phyloP scores from a whole-genome alignment of 2,329 filamentous ascomycete species.

The Chrysoporthe cubensis region DNA sequence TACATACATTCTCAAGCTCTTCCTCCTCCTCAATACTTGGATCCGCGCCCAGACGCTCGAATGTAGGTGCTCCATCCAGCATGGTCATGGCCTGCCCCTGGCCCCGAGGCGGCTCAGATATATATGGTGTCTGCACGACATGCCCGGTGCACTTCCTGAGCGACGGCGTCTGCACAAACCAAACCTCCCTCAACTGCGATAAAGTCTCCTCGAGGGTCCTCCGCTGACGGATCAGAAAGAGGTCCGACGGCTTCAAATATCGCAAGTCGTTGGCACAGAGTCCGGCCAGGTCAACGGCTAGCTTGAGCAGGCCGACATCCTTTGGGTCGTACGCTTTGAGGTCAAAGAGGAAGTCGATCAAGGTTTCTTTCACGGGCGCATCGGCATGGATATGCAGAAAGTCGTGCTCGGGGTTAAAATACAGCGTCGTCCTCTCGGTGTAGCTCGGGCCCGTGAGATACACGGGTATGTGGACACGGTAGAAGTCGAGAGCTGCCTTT shows the following conservation, averaged over 20 bases:
- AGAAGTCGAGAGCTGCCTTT: conserved; percentile 2
- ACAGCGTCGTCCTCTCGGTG: conserved; percentile 5
- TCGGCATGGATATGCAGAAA: conserved; percentile 15
- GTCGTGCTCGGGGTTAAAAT: conserved; percentile 26
- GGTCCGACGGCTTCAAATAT: conserved; percentile 15
- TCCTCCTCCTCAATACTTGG: neutral
- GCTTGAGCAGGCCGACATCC: conserved; percentile 16
- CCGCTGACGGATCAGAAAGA: conserved; percentile 28
- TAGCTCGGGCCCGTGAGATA: neutral
- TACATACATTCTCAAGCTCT: conserved; percentile 3
- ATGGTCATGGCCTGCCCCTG: neutral
- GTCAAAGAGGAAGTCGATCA: conserved; percentile 29
- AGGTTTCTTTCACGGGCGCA: conserved; percentile 14
- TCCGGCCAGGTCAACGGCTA: conserved; percentile 2
- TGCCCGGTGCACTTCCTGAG: neutral
- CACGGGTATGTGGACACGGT: conserved; percentile 21
- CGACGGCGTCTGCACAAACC: conserved; percentile 12
- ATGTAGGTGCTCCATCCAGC: neutral
- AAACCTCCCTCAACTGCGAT: conserved; percentile 23
- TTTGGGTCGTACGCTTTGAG: conserved; percentile 26
- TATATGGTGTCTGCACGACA: neutral
- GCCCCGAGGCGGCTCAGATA: neutral
- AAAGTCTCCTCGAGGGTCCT: conserved; percentile 26
- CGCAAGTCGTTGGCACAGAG: conserved; percentile 21
- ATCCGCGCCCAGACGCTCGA: conserved; percentile 12